Base-by-base conservation (phyloP, 371 early-diverging fungal genomes). In the Mortierella sp. region DNA sequence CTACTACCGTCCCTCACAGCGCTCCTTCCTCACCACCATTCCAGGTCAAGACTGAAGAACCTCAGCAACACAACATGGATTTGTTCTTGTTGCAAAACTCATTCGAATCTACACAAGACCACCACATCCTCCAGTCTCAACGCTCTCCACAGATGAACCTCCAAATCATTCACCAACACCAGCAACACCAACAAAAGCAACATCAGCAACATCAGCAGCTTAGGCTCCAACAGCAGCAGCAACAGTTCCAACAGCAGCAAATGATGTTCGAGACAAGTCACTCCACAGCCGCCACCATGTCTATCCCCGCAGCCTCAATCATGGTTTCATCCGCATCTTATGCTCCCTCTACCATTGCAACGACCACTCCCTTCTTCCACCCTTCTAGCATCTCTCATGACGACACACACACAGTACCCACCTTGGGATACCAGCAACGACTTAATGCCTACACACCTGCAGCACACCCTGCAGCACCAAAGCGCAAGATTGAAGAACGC, bases 391-490 rank as follows among this genome's bases (percentile, higher is more conserved):
- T 63, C 24, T 65, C 61, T 21, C 52, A 63, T 32, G 60, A 63
- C 40, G 52, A 69, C 36, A 10, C 66, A 22, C 43, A 55, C 60
- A 43, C 59, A 19, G 47, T 47, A 4, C 47, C 47, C 13, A 47
- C 13, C 47, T 19, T 47, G 13, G 16, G 16, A 47, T 47, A 47
- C 47, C 47, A 47, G 11, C 36, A 43, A 10, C 53, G 48, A 16
- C 71, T 43, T 24, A 33, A 11, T 61, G 45, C 63, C 38, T 77
- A 77, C 43, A 61, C 69, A 3, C 65, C 72, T 11, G 63, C 72
- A 41, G 71, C 77, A 36, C 74, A 79, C 68, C 80, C 80, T 13
- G 74, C 74, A 9, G 74, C 80, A 52, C 80, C 80, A 48, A 74
- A 67, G 60, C 80, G 74, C 50, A 70, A 74, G 68, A 74, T 70